Evolutionary conservation across 768 basidiomycete species (phyloP).

Genomic region (Polyporus arcularius): DNA sequence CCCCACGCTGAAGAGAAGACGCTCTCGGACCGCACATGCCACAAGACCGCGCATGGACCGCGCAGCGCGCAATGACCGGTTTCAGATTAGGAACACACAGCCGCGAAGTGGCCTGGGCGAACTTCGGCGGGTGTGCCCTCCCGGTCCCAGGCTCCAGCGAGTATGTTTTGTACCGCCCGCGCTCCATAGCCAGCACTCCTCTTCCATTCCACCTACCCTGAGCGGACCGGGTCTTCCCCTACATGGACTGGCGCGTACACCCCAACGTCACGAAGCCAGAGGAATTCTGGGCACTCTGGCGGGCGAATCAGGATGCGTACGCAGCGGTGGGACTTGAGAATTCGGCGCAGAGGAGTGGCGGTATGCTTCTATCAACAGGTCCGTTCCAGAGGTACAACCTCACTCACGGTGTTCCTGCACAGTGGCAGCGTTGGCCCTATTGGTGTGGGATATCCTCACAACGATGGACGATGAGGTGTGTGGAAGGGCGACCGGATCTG

Average conservation of each 20-base stretch:
- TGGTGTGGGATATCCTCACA: slow-evolving; percentile 16
- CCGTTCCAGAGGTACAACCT: background rate
- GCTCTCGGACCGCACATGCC: background rate
- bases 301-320: background rate
- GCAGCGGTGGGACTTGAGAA: background rate
- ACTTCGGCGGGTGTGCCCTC: background rate
- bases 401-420: background rate
- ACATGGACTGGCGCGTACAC: slow-evolving; percentile 1
- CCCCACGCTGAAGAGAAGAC: background rate
- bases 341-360: background rate
- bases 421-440: slow-evolving; percentile 16
- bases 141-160: background rate
- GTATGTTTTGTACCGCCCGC: background rate
- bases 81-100: background rate
- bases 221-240: background rate
- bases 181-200: background rate
- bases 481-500: background rate
- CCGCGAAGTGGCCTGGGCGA: background rate
- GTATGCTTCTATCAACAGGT: background rate
- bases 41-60: background rate
- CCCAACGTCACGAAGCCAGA: background rate
- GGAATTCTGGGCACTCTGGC: background rate
- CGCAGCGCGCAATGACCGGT: background rate
- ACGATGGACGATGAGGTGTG: slow-evolving; percentile 17
- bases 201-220: background rate